Conservation (phyloP, 2,329 filamentous ascomycete genomes). For the Penicillium sp. region DNA sequence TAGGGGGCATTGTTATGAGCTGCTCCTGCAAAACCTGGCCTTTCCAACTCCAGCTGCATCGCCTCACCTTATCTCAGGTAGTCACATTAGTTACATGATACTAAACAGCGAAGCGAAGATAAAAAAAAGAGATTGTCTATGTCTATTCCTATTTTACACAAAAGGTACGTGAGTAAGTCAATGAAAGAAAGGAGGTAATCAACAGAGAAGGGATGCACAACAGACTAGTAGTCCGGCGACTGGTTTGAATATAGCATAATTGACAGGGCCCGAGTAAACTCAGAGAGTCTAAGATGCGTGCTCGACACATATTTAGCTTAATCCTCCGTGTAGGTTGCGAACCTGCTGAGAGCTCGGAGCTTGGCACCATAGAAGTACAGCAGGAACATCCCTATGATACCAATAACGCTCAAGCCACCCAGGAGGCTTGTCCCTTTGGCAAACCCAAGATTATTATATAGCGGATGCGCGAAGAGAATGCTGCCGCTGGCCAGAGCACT, state of each 20-base stretch:
- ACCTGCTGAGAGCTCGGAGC: constrained; percentile 30
- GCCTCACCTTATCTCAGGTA: not conserved
- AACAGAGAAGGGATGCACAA: not conserved
- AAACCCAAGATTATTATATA: constrained; percentile 34
- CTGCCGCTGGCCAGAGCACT: constrained; percentile 25
- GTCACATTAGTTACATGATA: not conserved
- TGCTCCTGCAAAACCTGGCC: not conserved
- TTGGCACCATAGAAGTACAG: constrained; percentile 29
- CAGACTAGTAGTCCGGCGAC: not conserved
- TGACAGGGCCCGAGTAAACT: not conserved
- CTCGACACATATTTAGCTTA: not conserved
- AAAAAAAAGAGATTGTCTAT: not conserved
- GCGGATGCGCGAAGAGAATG: constrained; percentile 31
- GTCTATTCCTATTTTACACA: not conserved
- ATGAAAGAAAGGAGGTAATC: not conserved
- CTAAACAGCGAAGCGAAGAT: not conserved
- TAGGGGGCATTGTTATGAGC: no score
- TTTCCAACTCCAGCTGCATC: not conserved
- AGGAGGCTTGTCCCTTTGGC: constrained; percentile 30
- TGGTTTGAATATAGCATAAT: not conserved
- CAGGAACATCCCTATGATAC: constrained; percentile 31
- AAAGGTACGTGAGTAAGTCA: not conserved
- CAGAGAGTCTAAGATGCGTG: not conserved
- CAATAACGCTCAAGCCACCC: constrained; percentile 36
- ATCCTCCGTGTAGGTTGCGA: constrained; percentile 17